Evolutionary conservation across 1,284 basidiomycete species (phyloP).

Genomic region (Baeospora myosura): DNA sequence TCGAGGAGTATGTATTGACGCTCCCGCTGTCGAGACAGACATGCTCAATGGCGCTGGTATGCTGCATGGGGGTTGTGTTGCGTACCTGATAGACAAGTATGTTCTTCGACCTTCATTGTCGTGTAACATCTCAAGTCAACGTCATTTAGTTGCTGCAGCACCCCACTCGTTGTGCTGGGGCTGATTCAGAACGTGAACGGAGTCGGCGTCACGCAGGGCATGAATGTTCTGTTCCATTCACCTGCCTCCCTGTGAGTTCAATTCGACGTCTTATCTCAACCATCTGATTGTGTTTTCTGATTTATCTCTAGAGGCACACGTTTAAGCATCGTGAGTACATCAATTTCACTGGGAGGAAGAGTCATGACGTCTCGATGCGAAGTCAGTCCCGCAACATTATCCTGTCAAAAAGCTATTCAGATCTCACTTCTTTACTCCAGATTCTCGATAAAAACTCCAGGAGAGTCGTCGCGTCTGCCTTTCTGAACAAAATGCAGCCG

Average conservation of each 20-base stretch:
- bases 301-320: constrained; percentile 41
- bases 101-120: constrained; percentile 13
- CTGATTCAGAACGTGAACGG: constrained; percentile 53
- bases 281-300: constrained; percentile 5
- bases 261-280: neutral
- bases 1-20: constrained; percentile 1
- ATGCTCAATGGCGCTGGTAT: constrained; percentile 70
- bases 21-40: constrained; percentile 28
- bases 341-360: constrained; percentile 55
- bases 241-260: constrained; percentile 54
- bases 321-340: constrained; percentile 53
- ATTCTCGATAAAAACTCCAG: constrained; percentile 49
- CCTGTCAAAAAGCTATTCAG: neutral
- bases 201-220: constrained; percentile 63
- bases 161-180: constrained; percentile 58
- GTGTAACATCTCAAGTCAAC: constrained; percentile 1
- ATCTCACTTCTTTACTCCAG: constrained; percentile 29
- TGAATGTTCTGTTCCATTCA: constrained; percentile 61
- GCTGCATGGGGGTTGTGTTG: constrained; percentile 64
- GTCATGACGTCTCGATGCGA: constrained; percentile 67
- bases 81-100: constrained; percentile 67
- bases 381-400: constrained; percentile 26
- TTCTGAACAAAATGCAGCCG: constrained; percentile 66
- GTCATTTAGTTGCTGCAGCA: constrained; percentile 47
- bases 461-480: constrained; percentile 51